Base-by-base conservation (phyloP, 2,329 filamentous ascomycete genomes). In the Hypoxylon sp. region DNA sequence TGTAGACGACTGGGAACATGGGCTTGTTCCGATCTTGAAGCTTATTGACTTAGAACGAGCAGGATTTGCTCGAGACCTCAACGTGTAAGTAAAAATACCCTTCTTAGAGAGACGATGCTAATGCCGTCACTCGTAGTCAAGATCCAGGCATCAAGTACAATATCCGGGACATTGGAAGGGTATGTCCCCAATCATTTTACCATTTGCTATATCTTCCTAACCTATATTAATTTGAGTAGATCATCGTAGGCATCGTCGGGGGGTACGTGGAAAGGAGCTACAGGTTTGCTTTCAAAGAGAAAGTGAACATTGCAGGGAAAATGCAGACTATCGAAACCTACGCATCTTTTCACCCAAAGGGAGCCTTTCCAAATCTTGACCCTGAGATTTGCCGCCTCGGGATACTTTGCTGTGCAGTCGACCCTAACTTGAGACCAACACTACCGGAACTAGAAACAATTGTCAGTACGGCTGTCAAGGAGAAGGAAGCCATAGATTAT, bases 1-100 rank as follows among this genome's bases (percentile, higher is more conserved):
- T 14, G 11, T 22, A 2, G 14, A 29, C 26, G 9, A 10, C n/a
- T 3, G 2, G 10, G 53, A 56, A 6, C 53, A 56, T 35, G 11
- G 10, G 4, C 6, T 56, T 4, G 5, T 13, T 10, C 53, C 53
- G 33, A 19, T 14, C 6, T 3, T 56, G 14, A 56, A 56, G 29
- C 8, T 31, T 11, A 56, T 56, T 31, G 53, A 56, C 26, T 31
- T 56, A 1, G 53, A 56, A 47, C 53, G 53, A 22, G 14, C 11
- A 6, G 26, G 22, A 29, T 22, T 17, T 19, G 39, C 1, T 22
- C 9, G 2, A 9, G 5, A 22, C 11, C 3, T 5, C 9, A 11
- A 2, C 9, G 4, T 4, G 35, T 42, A 54, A 42, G 51, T 42
- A 19, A 29, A 54, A 54, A 10, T 17, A 14, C 33, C 3, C 14